A percentile compares a stretch with the other conserved stretches of the same genome.
Conservation (phyloP, 2,329 filamentous ascomycete species). For the Chrysoporthe cubensis region DNA sequence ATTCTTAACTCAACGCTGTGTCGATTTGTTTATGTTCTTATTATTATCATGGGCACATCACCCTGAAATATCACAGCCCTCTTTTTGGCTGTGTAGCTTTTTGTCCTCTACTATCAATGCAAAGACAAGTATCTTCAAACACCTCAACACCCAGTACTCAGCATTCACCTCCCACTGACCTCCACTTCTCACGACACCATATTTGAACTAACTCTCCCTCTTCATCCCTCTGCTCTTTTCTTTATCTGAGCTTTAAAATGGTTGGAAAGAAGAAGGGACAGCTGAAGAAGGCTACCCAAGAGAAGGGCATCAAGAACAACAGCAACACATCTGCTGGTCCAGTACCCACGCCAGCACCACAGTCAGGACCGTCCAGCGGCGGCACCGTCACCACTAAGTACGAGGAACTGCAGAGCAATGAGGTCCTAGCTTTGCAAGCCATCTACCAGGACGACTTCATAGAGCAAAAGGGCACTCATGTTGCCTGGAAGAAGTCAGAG, state of each 20-base stretch:
- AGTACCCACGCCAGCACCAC: constrained; percentile 36
- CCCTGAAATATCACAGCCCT: constrained; percentile 54
- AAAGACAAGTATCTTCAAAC: background rate
- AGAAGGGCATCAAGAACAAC: constrained; percentile 42
- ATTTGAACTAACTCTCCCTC: background rate
- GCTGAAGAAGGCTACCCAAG: constrained; percentile 53
- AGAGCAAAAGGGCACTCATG: constrained; percentile 69
- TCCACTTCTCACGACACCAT: background rate
- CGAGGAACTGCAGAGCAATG: constrained; percentile 83
- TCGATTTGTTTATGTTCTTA: constrained; percentile 21
- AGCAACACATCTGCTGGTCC: constrained; percentile 43
- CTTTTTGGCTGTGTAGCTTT: constrained; percentile 49
- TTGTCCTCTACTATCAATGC: constrained; percentile 27
- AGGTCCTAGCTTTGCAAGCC: constrained; percentile 81
- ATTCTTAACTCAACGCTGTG: constrained; percentile 8
- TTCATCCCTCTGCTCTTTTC: constrained; percentile 17
- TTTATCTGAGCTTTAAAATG: constrained; percentile 46
- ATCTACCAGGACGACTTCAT: constrained; percentile 91
- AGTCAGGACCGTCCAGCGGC: constrained; percentile 7
- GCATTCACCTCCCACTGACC: background rate
- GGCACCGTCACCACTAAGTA: constrained; percentile 62
- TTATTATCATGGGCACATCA: constrained; percentile 48
- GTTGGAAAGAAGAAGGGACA: constrained; percentile 54
- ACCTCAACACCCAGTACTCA: background rate
- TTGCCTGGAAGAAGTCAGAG: constrained; percentile 91